Conservation (phyloP, 495 filamentous ascomycete species). For the Penicillium salamii region DNA sequence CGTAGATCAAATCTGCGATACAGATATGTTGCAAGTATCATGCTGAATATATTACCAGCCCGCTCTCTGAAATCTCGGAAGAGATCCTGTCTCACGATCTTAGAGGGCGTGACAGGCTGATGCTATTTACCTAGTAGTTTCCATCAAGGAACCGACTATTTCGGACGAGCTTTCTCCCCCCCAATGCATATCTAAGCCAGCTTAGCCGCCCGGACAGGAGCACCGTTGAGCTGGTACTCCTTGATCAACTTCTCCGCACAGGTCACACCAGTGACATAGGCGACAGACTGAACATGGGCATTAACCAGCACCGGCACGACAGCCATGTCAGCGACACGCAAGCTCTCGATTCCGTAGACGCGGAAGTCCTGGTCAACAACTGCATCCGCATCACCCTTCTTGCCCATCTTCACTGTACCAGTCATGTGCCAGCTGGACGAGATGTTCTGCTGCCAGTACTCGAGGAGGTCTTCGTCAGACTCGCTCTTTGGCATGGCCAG, state of each 20-base stretch:
- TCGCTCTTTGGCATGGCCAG: constrained; percentile 42
- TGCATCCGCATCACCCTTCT: constrained; percentile 16
- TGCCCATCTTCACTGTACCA: constrained; percentile 59
- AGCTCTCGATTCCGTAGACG: constrained; percentile 48
- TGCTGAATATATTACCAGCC: too few species aligned
- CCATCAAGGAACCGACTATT: not conserved
- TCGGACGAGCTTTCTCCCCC: not conserved
- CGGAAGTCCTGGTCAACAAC: constrained; percentile 53
- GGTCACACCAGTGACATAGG: constrained; percentile 25
- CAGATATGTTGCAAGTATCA: too few species aligned
- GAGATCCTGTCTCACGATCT: not conserved
- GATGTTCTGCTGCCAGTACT: constrained; percentile 39
- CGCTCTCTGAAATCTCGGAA: too few species aligned
- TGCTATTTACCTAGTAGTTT: too few species aligned
- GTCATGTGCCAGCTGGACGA: constrained; percentile 46
- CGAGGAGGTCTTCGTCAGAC: constrained; percentile 54
- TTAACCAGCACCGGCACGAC: constrained; percentile 50
- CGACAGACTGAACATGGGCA: constrained; percentile 25
- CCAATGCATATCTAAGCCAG: not conserved
- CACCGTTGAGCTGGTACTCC: constrained; percentile 14
- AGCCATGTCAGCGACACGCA: constrained; percentile 60
- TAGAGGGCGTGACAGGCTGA: too few species aligned
- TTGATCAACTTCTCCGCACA: constrained; percentile 24
- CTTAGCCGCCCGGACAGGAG: not conserved
- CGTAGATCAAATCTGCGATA: not conserved